A percentile compares a stretch with the other conserved stretches of the same genome.
Evolutionary conservation across 2,329 filamentous ascomycete genomes (phyloP).

Genomic region (Coniella lustricola): DNA sequence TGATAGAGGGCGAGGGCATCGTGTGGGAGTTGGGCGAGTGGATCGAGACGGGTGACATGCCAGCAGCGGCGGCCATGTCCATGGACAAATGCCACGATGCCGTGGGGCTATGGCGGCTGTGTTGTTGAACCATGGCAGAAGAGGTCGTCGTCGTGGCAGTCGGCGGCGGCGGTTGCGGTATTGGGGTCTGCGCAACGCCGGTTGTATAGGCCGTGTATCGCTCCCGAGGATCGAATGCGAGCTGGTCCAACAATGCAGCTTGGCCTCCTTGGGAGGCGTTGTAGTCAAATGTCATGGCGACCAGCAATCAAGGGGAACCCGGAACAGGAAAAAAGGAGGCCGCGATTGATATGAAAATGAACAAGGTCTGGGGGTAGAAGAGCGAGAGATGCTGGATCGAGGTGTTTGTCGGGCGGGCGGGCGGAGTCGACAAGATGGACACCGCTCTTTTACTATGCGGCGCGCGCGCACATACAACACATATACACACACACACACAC

Average conservation of each 20-base stretch:
- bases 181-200: constrained; percentile 30
- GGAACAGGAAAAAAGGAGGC: constrained; percentile 20
- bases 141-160: constrained; percentile 23
- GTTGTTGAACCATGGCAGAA: constrained; percentile 21
- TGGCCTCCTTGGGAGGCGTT: constrained; percentile 46
- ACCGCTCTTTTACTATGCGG: constrained; percentile 35
- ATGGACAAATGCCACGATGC: constrained; percentile 45
- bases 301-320: constrained; percentile 20
- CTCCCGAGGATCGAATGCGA: constrained; percentile 50
- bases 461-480: too few relatives aligned
- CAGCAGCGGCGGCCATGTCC: constrained; percentile 33
- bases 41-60: constrained; percentile 25
- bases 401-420: constrained; percentile 23
- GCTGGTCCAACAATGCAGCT: constrained; percentile 51
- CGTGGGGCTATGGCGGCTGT: constrained; percentile 32
- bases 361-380: constrained; percentile 32
- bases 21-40: constrained; percentile 34
- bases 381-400: constrained; percentile 42
- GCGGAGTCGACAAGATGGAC: constrained; percentile 28
- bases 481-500: neutral
- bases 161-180: constrained; percentile 18
- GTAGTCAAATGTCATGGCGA: constrained; percentile 55
- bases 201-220: constrained; percentile 44
- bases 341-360: constrained; percentile 28
- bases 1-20: constrained; percentile 40